Base-by-base conservation (phyloP, 352 stramenopile species). In the Plasmopara muralis region DNA sequence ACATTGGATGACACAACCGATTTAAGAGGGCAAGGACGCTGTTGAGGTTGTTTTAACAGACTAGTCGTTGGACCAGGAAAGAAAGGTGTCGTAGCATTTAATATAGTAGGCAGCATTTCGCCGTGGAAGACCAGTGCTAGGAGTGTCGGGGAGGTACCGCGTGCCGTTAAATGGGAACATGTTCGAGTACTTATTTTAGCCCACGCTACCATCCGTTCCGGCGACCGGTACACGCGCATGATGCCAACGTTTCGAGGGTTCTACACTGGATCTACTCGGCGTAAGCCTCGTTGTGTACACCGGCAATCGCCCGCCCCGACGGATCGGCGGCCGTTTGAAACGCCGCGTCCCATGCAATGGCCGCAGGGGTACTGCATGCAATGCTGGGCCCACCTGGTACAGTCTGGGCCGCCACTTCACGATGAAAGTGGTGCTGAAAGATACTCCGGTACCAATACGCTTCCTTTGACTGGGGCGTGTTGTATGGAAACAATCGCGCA, bases 401-500 rank as follows among this genome's bases (percentile, higher is more conserved):
- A 8, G 96, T 99, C 58, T 96, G 85, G 25, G 95, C 93, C 4
- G 96, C 95, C 30, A 97, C 93, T 58, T 98, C 89, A 53, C 92
- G 95, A 41, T 97, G 95, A 70, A 98, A 99, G 57, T 98, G 85
- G 65, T 97, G 89, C 75, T 98, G 95, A 74, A 99, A 99, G 60
- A 99, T 98, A 68, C 89, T 91, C 55, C 92, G 72, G 70, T 97
- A 97, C 40, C 89, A 45, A 70, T 98, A 98, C 25, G 89, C 77
- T 71, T 99, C 97, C 87, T 99, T 99, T 25, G 96, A 99, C 53
- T 93, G 86, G 25, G 97, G 97, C 31, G 97, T 98, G 83, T 99
- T 98, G 86, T 98, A 87, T 29, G 95, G 95, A 81, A 99, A 99
- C 20, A 97, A 72, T 42, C 97, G 94, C 58, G 83, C 71, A 7